Evolutionary conservation across 2,329 filamentous ascomycete species (phyloP).

Genomic region (Paramyrothecium sp.): DNA sequence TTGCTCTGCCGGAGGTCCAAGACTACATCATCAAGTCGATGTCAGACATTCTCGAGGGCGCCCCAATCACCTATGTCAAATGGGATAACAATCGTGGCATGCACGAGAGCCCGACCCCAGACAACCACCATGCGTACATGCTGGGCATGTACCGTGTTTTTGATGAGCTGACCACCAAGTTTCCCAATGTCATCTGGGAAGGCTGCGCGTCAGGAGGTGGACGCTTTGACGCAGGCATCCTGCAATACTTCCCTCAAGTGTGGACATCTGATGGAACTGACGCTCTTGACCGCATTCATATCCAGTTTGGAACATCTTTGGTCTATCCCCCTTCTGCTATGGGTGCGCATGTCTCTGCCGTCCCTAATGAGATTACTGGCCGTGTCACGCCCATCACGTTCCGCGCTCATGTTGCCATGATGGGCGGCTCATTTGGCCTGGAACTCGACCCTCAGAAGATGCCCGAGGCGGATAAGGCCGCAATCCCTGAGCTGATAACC

Average conservation of each 20-base stretch:
- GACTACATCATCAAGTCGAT: conserved; percentile 59
- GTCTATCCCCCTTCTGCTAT: conserved; percentile 62
- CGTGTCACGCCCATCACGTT: conserved; percentile 57
- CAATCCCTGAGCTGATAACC: conserved; percentile 52
- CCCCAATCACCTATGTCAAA: conserved; percentile 60
- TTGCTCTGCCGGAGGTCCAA: conserved; percentile 60
- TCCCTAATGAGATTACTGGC: conserved; percentile 56
- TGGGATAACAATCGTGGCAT: conserved; percentile 69
- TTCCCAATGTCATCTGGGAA: conserved; percentile 64
- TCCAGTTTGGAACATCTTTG: conserved; percentile 63
- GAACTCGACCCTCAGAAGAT: conserved; percentile 59
- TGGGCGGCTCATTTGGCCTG: conserved; percentile 66
- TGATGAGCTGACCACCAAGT: conserved; percentile 55
- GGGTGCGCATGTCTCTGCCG: conserved; percentile 63
- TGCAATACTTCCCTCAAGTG: conserved; percentile 64
- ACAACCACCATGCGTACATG: conserved; percentile 58
- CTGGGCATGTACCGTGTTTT: conserved; percentile 63
- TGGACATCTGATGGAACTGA: conserved; percentile 69
- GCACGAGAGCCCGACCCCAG: conserved; percentile 55
- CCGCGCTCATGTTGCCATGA: conserved; percentile 65
- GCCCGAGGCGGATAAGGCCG: conserved; percentile 45
- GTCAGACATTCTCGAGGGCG: conserved; percentile 50
- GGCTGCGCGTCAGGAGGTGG: conserved; percentile 65
- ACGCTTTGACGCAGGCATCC: conserved; percentile 61
- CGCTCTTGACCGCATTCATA: conserved; percentile 56